A percentile compares a stretch with the other conserved stretches of the same genome.
Evolutionary conservation across 169 alveolate genomes (phyloP).

Genomic region (Plasmodium sp.): DNA sequence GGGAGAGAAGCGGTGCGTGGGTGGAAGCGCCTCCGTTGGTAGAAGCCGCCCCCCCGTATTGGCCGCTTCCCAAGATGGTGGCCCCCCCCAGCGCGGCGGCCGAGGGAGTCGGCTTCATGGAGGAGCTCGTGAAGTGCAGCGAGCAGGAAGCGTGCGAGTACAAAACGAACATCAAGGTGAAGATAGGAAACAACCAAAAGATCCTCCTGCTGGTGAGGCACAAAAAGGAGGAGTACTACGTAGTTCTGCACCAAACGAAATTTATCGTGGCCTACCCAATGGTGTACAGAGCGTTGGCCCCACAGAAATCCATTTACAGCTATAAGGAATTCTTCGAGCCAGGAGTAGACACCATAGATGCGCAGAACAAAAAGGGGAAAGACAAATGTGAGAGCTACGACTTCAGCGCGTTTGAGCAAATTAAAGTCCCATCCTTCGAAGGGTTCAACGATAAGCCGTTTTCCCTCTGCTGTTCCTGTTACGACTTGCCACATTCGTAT

Average conservation of each 20-base stretch:
- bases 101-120: constrained; percentile 1
- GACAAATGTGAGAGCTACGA: constrained; percentile 7
- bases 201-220: constrained; percentile 7
- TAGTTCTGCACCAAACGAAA: constrained; percentile 30
- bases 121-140: constrained; percentile 26
- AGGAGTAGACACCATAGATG: constrained; percentile 18
- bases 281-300: constrained; percentile 17
- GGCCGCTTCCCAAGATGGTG: background rate
- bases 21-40: no score
- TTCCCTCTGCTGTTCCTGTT: constrained; percentile 48
- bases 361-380: constrained; percentile 29
- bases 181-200: constrained; percentile 51
- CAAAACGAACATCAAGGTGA: constrained; percentile 41
- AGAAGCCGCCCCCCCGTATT: background rate
- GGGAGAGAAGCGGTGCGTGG: no score
- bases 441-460: constrained; percentile 30
- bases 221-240: constrained; percentile 44
- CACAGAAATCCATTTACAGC: constrained; percentile 2
- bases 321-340: constrained; percentile 15
- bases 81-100: background rate
- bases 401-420: background rate
- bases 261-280: constrained; percentile 58
- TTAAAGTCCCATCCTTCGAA: constrained; percentile 8
- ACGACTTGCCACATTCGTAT: background rate
- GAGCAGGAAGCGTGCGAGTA: constrained; percentile 24